A percentile compares a stretch with the other conserved stretches of the same genome.
phyloP scores from a whole-genome alignment of 176 grass and related monocot species.

The Oryza glumipatula region DNA sequence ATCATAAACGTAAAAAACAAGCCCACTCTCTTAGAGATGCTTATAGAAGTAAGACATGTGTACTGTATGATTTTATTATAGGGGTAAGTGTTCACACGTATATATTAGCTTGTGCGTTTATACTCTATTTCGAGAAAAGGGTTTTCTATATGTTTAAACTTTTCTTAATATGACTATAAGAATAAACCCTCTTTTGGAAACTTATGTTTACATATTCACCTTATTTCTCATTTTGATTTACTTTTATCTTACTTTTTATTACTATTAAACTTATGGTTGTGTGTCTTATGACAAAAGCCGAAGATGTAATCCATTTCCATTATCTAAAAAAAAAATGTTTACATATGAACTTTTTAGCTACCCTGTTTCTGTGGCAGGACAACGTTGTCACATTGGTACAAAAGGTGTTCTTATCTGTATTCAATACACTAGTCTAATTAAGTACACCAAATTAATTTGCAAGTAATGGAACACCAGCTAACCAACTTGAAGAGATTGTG shows the following conservation, averaged over 20 bases:
- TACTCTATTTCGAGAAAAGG: too few species aligned
- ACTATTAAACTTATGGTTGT: too few species aligned
- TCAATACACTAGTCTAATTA: not conserved
- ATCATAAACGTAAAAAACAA: too few species aligned
- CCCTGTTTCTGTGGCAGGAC: not conserved
- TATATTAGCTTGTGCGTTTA: too few species aligned
- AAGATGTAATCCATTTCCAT: too few species aligned
- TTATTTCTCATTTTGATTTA: too few species aligned
- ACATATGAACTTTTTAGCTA: not conserved
- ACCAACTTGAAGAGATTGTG: not conserved
- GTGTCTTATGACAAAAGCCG: too few species aligned
- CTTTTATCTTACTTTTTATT: too few species aligned
- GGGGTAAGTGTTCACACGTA: too few species aligned
- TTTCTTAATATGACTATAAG: not conserved
- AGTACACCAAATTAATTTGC: slow-evolving; percentile 1
- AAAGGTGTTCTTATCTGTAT: not conserved
- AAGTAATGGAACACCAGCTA: not conserved
- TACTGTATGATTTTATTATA: too few species aligned
- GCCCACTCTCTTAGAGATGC: too few species aligned
- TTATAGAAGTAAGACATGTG: too few species aligned
- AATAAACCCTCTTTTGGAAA: not conserved
- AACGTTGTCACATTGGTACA: not conserved
- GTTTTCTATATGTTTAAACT: not conserved
- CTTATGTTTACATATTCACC: not conserved
- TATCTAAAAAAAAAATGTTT: not conserved